These are phyloP conservation scores for Colletotrichum destructivum DNA, from an alignment of 2,329 filamentous ascomycete genomes.

Conservation along the genomic window DNA sequence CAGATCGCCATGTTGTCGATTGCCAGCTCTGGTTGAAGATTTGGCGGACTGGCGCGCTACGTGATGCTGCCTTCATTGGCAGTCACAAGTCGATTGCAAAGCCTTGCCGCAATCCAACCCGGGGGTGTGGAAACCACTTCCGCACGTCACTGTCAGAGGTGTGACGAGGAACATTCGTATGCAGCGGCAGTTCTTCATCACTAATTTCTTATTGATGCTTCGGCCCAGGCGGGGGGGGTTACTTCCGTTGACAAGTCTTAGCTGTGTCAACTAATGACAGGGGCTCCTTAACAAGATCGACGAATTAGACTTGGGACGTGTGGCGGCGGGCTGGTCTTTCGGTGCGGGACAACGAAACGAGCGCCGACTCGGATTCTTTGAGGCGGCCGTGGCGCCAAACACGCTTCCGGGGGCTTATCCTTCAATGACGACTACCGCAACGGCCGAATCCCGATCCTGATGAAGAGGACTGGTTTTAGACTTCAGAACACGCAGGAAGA, in stretches of 20 bases:
- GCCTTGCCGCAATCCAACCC: background rate
- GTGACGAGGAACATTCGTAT: slow-evolving; percentile 14
- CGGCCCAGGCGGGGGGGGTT: slow-evolving; percentile 11
- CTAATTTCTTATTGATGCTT: slow-evolving; percentile 37
- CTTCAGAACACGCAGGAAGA: background rate
- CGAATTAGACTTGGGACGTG: slow-evolving; percentile 29
- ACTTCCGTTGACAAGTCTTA: slow-evolving; percentile 13
- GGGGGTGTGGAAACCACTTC: slow-evolving; percentile 6
- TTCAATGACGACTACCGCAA: background rate
- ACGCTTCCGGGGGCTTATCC: background rate
- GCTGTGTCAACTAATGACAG: slow-evolving; percentile 28
- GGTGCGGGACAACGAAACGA: background rate
- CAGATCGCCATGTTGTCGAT: background rate
- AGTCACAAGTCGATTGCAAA: background rate
- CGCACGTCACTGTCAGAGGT: slow-evolving; percentile 11
- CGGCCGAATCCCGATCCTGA: background rate
- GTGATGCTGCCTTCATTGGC: background rate
- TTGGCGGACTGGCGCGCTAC: background rate
- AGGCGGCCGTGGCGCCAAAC: slow-evolving; percentile 7
- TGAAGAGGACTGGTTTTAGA: background rate
- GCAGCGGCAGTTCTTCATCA: slow-evolving; percentile 40
- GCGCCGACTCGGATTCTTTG: slow-evolving; percentile 5
- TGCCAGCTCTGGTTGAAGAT: background rate
- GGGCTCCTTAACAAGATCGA: slow-evolving; percentile 41
- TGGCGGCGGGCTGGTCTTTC: slow-evolving; percentile 7